These are phyloP conservation scores for Curvularia sp. DNA, from an alignment of 2,329 filamentous ascomycete genomes.

Conservation along the genomic window DNA sequence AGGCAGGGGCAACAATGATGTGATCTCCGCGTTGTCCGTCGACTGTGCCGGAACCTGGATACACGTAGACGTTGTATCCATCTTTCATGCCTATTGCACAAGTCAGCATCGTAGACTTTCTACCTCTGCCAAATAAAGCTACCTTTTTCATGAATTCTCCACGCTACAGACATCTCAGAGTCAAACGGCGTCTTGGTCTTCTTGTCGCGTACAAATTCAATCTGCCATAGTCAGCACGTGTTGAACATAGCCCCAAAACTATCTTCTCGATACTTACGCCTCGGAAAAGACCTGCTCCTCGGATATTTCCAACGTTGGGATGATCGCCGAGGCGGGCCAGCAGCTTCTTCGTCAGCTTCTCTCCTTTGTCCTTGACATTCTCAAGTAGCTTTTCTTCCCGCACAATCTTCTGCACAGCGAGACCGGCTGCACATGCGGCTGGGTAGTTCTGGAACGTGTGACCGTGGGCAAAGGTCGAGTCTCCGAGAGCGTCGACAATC, in stretches of 20 bases:
- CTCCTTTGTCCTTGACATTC: slow-evolving; percentile 65
- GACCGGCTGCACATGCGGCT: slow-evolving; percentile 64
- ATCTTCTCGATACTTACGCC: slow-evolving; percentile 53
- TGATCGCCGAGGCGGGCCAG: slow-evolving; percentile 53
- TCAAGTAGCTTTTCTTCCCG: slow-evolving; percentile 63
- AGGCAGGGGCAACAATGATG: slow-evolving; percentile 72
- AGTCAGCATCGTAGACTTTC: slow-evolving; percentile 8
- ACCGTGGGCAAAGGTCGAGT: slow-evolving; percentile 63
- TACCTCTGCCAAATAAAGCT: not conserved
- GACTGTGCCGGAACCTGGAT: slow-evolving; percentile 68
- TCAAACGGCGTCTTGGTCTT: slow-evolving; percentile 62
- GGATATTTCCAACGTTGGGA: slow-evolving; percentile 65
- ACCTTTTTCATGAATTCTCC: slow-evolving; percentile 61
- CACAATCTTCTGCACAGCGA: slow-evolving; percentile 69
- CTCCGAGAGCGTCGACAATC: slow-evolving; percentile 59
- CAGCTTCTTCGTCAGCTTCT: slow-evolving; percentile 55
- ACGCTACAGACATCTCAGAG: slow-evolving; percentile 54
- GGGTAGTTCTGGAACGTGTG: slow-evolving; percentile 71
- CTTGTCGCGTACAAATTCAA: slow-evolving; percentile 66
- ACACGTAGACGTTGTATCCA: slow-evolving; percentile 64
- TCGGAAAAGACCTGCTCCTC: slow-evolving; percentile 67
- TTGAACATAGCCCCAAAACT: not conserved
- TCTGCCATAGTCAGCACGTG: slow-evolving; percentile 43
- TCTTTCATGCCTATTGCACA: slow-evolving; percentile 48
- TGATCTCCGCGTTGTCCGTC: slow-evolving; percentile 71